phyloP scores from a whole-genome alignment of 257 asterid genomes.

The Gentiana macrophylla region DNA sequence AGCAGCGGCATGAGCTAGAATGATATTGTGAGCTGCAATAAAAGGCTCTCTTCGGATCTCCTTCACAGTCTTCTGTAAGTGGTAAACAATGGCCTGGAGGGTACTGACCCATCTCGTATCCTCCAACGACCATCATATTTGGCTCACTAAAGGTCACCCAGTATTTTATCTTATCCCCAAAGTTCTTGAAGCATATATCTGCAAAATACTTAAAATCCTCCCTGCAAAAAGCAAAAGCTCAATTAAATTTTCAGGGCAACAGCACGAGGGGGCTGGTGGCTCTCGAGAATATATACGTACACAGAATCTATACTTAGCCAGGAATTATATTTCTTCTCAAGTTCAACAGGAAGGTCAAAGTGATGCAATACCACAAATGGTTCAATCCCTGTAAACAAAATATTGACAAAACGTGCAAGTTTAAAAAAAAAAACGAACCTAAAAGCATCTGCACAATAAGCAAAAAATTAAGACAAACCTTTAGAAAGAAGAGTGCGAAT shows the following conservation, averaged over 20 bases:
- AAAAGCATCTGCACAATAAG: not conserved
- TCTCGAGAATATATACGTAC: not conserved
- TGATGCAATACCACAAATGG: conserved; percentile 10
- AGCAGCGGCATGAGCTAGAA: conserved; percentile 16
- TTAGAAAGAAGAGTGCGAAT: conserved; percentile 43
- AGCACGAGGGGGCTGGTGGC: not conserved
- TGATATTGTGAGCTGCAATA: conserved; percentile 18
- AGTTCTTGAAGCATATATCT: conserved; percentile 15
- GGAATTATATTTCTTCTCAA: conserved; percentile 6
- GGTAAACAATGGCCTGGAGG: conserved; percentile 15
- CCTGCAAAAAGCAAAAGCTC: conserved; percentile 4
- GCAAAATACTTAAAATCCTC: conserved; percentile 12
- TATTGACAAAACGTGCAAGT: not conserved
- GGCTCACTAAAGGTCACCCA: conserved; percentile 12
- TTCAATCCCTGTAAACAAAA: conserved; percentile 7
- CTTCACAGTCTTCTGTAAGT: conserved; percentile 13
- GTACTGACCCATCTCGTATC: not conserved
- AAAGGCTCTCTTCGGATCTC: conserved; percentile 20
- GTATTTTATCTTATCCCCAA: conserved; percentile 6
- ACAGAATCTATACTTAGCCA: conserved; percentile 15
- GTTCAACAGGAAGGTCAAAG: conserved; percentile 15
- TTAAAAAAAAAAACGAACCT: not conserved
- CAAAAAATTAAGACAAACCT: conserved; percentile 16
- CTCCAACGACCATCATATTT: not conserved
- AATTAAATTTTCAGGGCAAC: not conserved